These are phyloP conservation scores for Actinomortierella ambigua DNA, from an alignment of 371 early-diverging fungal genomes.

Conservation along the genomic window DNA sequence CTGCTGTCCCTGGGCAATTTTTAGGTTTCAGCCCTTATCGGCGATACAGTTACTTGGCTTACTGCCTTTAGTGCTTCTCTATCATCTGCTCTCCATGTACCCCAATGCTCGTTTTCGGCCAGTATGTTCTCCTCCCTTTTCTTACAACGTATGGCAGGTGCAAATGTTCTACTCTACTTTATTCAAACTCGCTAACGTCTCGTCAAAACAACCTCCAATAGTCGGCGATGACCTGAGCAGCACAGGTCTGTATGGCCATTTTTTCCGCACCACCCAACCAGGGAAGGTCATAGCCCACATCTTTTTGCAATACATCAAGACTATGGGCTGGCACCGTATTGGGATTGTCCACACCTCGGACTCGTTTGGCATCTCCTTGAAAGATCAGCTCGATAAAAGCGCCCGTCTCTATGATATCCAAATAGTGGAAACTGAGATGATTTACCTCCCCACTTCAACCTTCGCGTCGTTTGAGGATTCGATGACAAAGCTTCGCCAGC, in stretches of 20 bases:
- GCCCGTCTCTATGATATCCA: background rate
- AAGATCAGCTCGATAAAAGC: background rate
- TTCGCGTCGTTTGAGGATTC: background rate
- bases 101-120: conserved; percentile 13
- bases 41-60: conserved; percentile 11
- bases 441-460: background rate
- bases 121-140: conserved; percentile 1
- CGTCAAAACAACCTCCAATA: no score
- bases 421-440: background rate
- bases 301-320: background rate
- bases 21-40: conserved; percentile 14
- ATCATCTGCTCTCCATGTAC: conserved; percentile 11
- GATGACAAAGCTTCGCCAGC: background rate
- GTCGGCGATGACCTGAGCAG: conserved; percentile 12
- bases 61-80: conserved; percentile 13
- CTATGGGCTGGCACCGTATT: conserved; percentile 19
- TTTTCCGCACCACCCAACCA: conserved; percentile 6
- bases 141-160: no score
- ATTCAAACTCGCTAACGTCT: no score
- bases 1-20: no score
- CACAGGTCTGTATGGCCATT: conserved; percentile 4
- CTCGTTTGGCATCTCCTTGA: conserved; percentile 5
- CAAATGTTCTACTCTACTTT: no score
- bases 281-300: background rate
- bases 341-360: conserved; percentile 7